Evolutionary conservation across 106 monocot species (phyloP).

Genomic region (Platanthera guangdongensis): DNA sequence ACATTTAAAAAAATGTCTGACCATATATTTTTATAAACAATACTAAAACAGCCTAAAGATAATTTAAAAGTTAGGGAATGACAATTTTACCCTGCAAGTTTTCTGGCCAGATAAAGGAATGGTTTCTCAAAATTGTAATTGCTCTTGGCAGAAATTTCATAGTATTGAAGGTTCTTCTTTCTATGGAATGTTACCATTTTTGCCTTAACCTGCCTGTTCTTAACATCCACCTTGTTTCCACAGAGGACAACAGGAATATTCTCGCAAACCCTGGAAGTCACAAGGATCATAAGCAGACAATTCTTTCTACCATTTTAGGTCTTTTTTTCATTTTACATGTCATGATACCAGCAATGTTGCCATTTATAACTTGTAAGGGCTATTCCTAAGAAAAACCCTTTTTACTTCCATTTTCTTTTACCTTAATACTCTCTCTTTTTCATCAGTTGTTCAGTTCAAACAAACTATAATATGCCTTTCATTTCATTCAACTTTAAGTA

Average conservation of each 20-base stretch:
- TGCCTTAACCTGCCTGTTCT: slow-evolving; percentile 41
- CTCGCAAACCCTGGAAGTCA: slow-evolving; percentile 23
- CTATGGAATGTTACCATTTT: slow-evolving; percentile 36
- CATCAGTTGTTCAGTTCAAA: too few relatives aligned
- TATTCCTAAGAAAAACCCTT: too few relatives aligned
- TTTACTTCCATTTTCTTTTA: too few relatives aligned
- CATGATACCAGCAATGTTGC: too few relatives aligned
- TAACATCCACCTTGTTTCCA: slow-evolving; percentile 44
- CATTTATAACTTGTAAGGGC: too few relatives aligned
- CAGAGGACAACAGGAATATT: slow-evolving; percentile 40
- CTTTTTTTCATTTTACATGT: too few relatives aligned
- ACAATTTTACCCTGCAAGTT: slow-evolving; percentile 31
- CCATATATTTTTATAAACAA: neutral
- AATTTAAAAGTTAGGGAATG: neutral
- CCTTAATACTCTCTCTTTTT: too few relatives aligned
- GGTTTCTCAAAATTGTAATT: slow-evolving; percentile 45
- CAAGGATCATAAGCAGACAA: neutral
- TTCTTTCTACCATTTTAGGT: too few relatives aligned
- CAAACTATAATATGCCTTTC: too few relatives aligned
- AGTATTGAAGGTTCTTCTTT: slow-evolving; percentile 46
- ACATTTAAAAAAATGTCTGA: neutral
- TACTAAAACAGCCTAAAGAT: neutral
- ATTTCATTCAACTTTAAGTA: too few relatives aligned
- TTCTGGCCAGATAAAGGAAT: slow-evolving; percentile 38
- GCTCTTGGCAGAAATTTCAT: slow-evolving; percentile 45